Evolutionary conservation across 1,284 basidiomycete species (phyloP).

Genomic region (Apiotrichum sp.): DNA sequence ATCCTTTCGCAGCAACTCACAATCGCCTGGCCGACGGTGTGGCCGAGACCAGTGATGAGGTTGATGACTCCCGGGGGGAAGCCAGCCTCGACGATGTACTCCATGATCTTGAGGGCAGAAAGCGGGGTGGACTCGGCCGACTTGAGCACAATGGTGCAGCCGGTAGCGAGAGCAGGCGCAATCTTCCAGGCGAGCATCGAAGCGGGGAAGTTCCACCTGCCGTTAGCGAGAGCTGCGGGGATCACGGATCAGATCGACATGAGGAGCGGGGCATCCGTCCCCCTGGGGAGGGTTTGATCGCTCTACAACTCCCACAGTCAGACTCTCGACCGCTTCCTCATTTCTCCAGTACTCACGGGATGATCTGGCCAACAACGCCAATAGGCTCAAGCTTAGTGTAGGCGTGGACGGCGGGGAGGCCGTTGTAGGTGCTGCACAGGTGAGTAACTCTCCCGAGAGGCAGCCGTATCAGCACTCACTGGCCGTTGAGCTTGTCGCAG

Average conservation of each 20-base stretch:
- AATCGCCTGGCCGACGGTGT: slow-evolving; percentile 51
- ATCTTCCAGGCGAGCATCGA: slow-evolving; percentile 86
- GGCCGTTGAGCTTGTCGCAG: slow-evolving; percentile 70
- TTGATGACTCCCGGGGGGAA: slow-evolving; percentile 86
- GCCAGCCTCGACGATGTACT: slow-evolving; percentile 71
- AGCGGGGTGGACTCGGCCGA: slow-evolving; percentile 73
- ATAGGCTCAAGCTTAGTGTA: slow-evolving; percentile 15
- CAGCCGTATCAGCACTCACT: slow-evolving; percentile 31
- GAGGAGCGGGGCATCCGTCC: too few relatives aligned
- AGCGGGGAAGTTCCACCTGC: slow-evolving; percentile 71
- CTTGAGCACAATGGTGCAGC: slow-evolving; percentile 27
- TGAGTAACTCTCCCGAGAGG: too few relatives aligned
- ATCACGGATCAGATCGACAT: too few relatives aligned
- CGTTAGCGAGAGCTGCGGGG: neutral
- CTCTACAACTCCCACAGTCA: too few relatives aligned
- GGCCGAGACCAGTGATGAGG: slow-evolving; percentile 71
- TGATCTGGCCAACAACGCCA: slow-evolving; percentile 2
- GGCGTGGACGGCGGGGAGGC: slow-evolving; percentile 49
- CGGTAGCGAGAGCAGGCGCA: slow-evolving; percentile 73
- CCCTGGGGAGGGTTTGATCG: too few relatives aligned
- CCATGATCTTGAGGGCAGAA: slow-evolving; percentile 57
- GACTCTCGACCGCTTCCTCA: too few relatives aligned
- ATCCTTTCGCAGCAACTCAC: neutral
- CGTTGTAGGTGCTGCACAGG: slow-evolving; percentile 10
- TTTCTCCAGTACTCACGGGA: neutral